Evolutionary conservation across 352 stramenopile species (phyloP), one percentile per base, ranked within the genome.

Genomic region (Elongisporangium anandrum): DNA sequence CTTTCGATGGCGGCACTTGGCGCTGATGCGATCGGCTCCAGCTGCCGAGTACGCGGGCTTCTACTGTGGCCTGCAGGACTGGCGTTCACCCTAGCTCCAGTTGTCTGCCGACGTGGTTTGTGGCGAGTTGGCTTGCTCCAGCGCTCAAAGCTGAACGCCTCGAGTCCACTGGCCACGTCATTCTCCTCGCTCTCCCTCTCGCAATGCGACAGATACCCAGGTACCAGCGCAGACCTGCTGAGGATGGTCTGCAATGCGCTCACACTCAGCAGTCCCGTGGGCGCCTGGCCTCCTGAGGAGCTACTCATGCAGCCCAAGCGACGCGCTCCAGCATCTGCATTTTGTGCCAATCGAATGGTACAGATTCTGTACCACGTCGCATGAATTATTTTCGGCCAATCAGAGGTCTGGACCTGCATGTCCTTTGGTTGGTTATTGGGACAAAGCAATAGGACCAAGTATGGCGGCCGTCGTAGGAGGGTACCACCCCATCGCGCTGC

Each of bases 401-500:
- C 21, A 50, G n/a, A 8, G 7, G 4, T 1, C 2, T 12, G 20
- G 4, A 58, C 17, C 2, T 1, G 20, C 17, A 34, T 20, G 53
- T 7, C 16, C 17, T 15, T 50, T 58, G 53, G 17, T 45, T 45
- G 34, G 20, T 38, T 29, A 24, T 54, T 49, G 8, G 38, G 13
- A 58, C 19, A 57, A n/a, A 38, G 20, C 17, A 39, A 53, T 15
- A 21, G 21, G 26, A n/a, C n/a, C 29, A 41, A 59, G 38, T 41
- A 72, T 74, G 68, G 56, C 54, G 52, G 63, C 60, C 20, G 63
- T 66, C 22, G 76, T 88, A 34, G 71, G 69, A 63, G 82, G 85
- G 38, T 94, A 92, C 73, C 84, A 88, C 56, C 70, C 78, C 65
- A 76, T 94, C 48, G 80, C 82, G 57, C 70, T 94, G 59, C 82